A percentile compares a stretch with the other conserved stretches of the same genome.
Evolutionary conservation across 176 grass and related monocot species (phyloP).

Genomic region (Oryza longistaminata): DNA sequence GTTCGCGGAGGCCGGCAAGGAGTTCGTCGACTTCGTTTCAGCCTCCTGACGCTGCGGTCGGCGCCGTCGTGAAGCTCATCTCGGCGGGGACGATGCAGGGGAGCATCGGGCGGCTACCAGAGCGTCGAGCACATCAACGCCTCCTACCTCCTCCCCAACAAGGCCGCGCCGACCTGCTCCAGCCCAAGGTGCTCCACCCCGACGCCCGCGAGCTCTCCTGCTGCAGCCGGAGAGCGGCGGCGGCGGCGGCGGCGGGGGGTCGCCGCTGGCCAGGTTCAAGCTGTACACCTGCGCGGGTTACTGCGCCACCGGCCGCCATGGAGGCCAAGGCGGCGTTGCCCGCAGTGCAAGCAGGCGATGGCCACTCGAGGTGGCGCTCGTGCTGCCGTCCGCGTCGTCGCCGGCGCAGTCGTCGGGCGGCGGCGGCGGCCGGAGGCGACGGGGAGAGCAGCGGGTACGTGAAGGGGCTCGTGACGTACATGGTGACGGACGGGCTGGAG

Average conservation of each 20-base stretch:
- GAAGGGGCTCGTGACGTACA: constrained; percentile 49
- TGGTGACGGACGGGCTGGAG: constrained; percentile 48
- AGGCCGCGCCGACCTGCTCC: constrained; percentile 5
- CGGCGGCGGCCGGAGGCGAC: too few species aligned
- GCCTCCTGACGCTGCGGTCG: constrained; percentile 35
- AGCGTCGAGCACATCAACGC: constrained; percentile 36
- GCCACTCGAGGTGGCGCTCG: constrained; percentile 1
- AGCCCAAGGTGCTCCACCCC: constrained; percentile 35
- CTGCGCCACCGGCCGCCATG: constrained; percentile 39
- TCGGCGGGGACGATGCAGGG: constrained; percentile 35
- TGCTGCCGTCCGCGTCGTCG: constrained; percentile 6
- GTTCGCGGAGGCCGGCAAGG: constrained; percentile 44
- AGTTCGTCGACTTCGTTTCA: constrained; percentile 64
- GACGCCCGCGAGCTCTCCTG: constrained; percentile 34
- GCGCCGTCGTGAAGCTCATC: constrained; percentile 44
- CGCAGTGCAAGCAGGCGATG: constrained; percentile 38
- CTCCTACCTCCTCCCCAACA: constrained; percentile 20
- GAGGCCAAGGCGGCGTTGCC: constrained; percentile 21
- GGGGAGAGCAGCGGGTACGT: constrained; percentile 43
- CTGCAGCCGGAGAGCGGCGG: not conserved
- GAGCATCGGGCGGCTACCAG: constrained; percentile 41
- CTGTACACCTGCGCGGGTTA: constrained; percentile 24
- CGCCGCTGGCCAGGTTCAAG: constrained; percentile 20
- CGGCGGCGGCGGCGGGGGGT: not conserved
- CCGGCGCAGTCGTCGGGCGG: not conserved